These are phyloP conservation scores for Fremontodendron californicum DNA, from an alignment of 345 rosid genomes.

Conservation along the genomic window DNA sequence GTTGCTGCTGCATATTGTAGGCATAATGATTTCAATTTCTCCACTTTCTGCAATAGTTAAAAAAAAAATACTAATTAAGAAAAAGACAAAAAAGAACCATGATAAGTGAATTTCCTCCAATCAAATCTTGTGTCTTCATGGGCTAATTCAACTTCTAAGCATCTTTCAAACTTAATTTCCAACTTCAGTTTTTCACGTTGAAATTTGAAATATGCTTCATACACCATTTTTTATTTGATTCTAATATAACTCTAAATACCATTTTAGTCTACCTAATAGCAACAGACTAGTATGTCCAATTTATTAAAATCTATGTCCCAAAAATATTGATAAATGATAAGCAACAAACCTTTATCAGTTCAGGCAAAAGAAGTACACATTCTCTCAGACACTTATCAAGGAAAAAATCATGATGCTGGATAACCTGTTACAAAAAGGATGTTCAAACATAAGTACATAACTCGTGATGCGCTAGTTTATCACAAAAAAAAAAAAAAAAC, in stretches of 20 bases:
- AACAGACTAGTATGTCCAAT: neutral
- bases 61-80: conserved; percentile 9
- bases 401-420: conserved; percentile 82
- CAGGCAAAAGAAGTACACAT: conserved; percentile 94
- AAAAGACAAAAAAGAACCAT: conserved; percentile 9
- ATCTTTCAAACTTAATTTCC: neutral
- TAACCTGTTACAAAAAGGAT: conserved; percentile 54
- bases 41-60: conserved; percentile 68
- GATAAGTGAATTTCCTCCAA: neutral
- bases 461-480: neutral
- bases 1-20: conserved; percentile 90
- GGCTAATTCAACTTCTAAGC: neutral
- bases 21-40: conserved; percentile 78
- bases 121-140: neutral
- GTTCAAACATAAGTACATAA: conserved; percentile 9
- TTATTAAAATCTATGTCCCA: neutral
- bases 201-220: neutral
- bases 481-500: neutral
- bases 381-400: conserved; percentile 91
- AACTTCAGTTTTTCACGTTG: neutral
- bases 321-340: conserved; percentile 8
- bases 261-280: neutral
- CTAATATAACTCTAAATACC: neutral
- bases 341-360: conserved; percentile 70
- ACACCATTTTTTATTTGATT: neutral